phyloP scores from a whole-genome alignment of 108 stramenopile genomes.

The Chaetoceros muelleri region DNA sequence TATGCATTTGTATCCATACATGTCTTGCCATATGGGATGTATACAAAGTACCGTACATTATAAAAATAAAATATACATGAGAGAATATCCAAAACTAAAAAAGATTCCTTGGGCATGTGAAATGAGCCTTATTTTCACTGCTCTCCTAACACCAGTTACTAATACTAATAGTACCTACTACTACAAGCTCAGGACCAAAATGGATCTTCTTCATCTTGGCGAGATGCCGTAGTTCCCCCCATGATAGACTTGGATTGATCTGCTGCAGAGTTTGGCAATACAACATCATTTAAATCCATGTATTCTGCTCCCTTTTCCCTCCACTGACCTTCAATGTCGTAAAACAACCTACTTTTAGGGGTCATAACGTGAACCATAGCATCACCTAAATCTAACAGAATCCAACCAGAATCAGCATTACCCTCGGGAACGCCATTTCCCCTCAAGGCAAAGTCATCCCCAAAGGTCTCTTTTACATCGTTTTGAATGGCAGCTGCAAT shows the following conservation, averaged over 20 bases:
- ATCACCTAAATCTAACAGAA: constrained; percentile 83
- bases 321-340: constrained; percentile 87
- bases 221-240: constrained; percentile 16
- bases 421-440: constrained; percentile 79
- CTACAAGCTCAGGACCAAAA: constrained; percentile 55
- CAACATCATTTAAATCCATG: constrained; percentile 51
- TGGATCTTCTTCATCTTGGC: constrained; percentile 53
- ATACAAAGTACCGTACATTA: too few relatives aligned
- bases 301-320: constrained; percentile 49
- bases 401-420: constrained; percentile 85
- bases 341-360: constrained; percentile 76
- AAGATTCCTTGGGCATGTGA: too few relatives aligned
- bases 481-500: constrained; percentile 74
- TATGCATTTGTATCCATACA: too few relatives aligned
- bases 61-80: too few relatives aligned
- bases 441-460: constrained; percentile 19
- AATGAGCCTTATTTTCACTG: too few relatives aligned
- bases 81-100: too few relatives aligned
- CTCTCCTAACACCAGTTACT: too few relatives aligned
- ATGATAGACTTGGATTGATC: constrained; percentile 6
- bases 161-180: too few relatives aligned
- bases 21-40: too few relatives aligned
- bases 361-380: constrained; percentile 93
- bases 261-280: constrained; percentile 24
- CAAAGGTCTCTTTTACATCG: constrained; percentile 56